Evolutionary conservation across 805 yeast species (phyloP).

Genomic region (Candida easanensis): DNA sequence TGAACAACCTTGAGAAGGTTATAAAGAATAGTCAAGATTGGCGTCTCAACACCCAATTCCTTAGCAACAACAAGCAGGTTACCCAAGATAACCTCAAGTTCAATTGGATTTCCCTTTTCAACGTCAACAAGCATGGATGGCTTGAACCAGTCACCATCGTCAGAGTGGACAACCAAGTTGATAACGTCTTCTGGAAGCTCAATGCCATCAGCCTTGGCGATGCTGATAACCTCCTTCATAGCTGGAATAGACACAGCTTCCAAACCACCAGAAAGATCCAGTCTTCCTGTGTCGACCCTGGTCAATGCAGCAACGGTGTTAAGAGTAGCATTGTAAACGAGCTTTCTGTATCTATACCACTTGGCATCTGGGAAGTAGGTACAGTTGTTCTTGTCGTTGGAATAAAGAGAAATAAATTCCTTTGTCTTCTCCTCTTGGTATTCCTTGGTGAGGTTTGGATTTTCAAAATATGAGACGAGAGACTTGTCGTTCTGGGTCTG

Average conservation of each 20-base stretch:
- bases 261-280: slow-evolving; percentile 42
- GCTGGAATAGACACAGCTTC: slow-evolving; percentile 49
- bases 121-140: slow-evolving; percentile 79
- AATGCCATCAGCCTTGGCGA: slow-evolving; percentile 70
- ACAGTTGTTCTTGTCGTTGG: slow-evolving; percentile 41
- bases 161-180: slow-evolving; percentile 50
- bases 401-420: slow-evolving; percentile 46
- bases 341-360: slow-evolving; percentile 59
- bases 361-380: slow-evolving; percentile 43
- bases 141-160: slow-evolving; percentile 54
- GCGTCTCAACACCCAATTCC: slow-evolving; percentile 49
- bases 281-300: slow-evolving; percentile 56
- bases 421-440: slow-evolving; percentile 33
- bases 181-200: slow-evolving; percentile 47
- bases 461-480: slow-evolving; percentile 48
- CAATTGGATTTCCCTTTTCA: slow-evolving; percentile 63
- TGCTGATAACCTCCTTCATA: slow-evolving; percentile 60
- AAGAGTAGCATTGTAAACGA: slow-evolving; percentile 65
- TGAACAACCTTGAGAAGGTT: slow-evolving; percentile 59
- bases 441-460: slow-evolving; percentile 30
- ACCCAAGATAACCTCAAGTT: slow-evolving; percentile 69
- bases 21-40: slow-evolving; percentile 57
- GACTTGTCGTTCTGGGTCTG: slow-evolving; percentile 46
- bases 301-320: slow-evolving; percentile 64
- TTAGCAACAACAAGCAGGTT: slow-evolving; percentile 56